phyloP scores from a whole-genome alignment of 768 basidiomycete genomes.

The Boletus vinaceobasis region DNA sequence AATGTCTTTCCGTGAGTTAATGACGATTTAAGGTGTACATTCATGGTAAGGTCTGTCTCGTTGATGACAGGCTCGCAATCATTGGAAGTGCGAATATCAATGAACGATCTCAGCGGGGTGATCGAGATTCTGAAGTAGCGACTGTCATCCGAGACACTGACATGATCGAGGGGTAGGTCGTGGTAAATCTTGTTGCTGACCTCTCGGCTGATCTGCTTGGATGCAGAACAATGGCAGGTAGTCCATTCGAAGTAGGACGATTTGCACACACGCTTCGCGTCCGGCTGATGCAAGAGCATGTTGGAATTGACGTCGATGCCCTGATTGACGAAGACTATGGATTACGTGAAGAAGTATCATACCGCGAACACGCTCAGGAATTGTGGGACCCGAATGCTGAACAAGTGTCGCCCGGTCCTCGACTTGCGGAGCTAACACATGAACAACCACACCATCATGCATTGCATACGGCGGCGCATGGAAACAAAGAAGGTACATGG shows the following conservation, averaged over 20 bases:
- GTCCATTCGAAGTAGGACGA: slow-evolving; percentile 92
- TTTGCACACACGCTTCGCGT: slow-evolving; percentile 94
- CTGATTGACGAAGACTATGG: slow-evolving; percentile 74
- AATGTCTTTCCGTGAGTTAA: slow-evolving; percentile 7
- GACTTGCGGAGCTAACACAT: slow-evolving; percentile 43
- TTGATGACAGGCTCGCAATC: slow-evolving; percentile 91
- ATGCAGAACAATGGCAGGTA: slow-evolving; percentile 85
- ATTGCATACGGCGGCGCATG: slow-evolving; percentile 37
- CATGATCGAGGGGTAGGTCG: slow-evolving; percentile 84
- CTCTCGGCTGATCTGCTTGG: slow-evolving; percentile 1
- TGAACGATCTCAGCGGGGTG: slow-evolving; percentile 91
- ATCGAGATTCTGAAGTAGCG: slow-evolving; percentile 94
- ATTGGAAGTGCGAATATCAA: slow-evolving; percentile 98
- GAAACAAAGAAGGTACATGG: slow-evolving; percentile 48
- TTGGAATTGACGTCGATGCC: slow-evolving; percentile 91
- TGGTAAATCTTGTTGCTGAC: neutral
- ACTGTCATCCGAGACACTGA: slow-evolving; percentile 94
- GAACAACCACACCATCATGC: slow-evolving; percentile 33
- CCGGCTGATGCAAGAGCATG: slow-evolving; percentile 93
- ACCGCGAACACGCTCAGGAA: slow-evolving; percentile 47
- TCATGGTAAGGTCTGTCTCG: slow-evolving; percentile 69
- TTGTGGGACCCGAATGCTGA: slow-evolving; percentile 74
- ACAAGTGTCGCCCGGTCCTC: slow-evolving; percentile 46
- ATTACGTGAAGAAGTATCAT: slow-evolving; percentile 47
- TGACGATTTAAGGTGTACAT: slow-evolving; percentile 66